Evolutionary conservation across 2,329 filamentous ascomycete genomes (phyloP), one percentile per base, ranked within the genome.

Genomic region (Fonsecaea multimorphosa): DNA sequence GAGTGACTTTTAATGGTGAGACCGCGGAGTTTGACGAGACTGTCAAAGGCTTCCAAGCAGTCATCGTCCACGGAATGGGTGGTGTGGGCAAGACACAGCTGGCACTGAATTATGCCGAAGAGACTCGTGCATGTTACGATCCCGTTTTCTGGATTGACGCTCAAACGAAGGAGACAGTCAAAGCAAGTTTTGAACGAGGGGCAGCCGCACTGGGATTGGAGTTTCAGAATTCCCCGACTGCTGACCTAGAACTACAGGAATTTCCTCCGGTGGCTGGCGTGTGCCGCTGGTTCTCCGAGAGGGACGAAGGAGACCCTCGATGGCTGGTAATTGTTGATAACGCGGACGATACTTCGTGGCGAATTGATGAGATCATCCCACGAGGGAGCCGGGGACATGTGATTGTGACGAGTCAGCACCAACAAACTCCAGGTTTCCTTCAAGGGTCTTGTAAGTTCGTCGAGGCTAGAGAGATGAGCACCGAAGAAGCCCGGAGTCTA

Each of bases 31-130:
- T 22, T 16, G 46, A 27, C 46, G 8, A 19, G 16, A 9, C 8
- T 51, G 24, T 27, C 16, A 2, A 12, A 5, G 46, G 12, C 16
- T 51, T 51, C 24, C 46, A 27, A 51, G 46, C 19, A 22, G 46
- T 51, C 14, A 12, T 51, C 46, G 12, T 51, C 16, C 24, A 16
- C 24, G 46, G 46, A 12, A 51, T 51, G 46, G 46, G 46, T 11
- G 46, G 11, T 8, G 46, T 51, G 46, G 16, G 46, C 46, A 51
- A 51, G 16, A 22, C 46, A 16, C 46, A 51, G 46, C 46, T 51
- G 46, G 46, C 46, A 51, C 46, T 51, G 3, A 51, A 51, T 27
- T 51, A 51, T 12, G 46, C 46, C 19, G 46, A 51, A 51, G 46
- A 51, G 24, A 51, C 19, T 51, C 46, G 46, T 22, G 24, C 2